A percentile compares a stretch with the other conserved stretches of the same genome.
These are phyloP conservation scores for Medicago arabica DNA, from an alignment of 306 rosid species.

Conservation along the genomic window DNA sequence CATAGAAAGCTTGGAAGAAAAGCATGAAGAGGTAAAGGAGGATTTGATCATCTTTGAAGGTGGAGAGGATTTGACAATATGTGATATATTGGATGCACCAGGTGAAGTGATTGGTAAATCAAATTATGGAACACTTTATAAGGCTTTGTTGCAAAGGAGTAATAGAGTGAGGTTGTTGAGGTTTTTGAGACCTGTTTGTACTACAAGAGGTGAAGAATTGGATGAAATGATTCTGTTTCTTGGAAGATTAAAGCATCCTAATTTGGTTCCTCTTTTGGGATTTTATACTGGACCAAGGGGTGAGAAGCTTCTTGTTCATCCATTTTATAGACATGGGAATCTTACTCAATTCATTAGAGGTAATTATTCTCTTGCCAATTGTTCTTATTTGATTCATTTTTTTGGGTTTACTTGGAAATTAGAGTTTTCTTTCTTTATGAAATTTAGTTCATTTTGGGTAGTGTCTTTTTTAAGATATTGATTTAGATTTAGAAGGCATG, in stretches of 20 bases:
- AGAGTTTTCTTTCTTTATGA: slow-evolving; percentile 20
- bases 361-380: slow-evolving; percentile 37
- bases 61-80: slow-evolving; percentile 73
- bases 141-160: slow-evolving; percentile 79
- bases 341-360: slow-evolving; percentile 83
- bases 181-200: slow-evolving; percentile 88
- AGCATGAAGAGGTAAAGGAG: slow-evolving; percentile 54
- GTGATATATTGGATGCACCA: slow-evolving; percentile 92
- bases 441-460: slow-evolving; percentile 9
- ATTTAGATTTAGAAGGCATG: slow-evolving; percentile 14
- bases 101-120: slow-evolving; percentile 98
- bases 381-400: slow-evolving; percentile 24
- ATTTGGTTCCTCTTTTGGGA: slow-evolving; percentile 92
- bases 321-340: slow-evolving; percentile 75
- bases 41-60: slow-evolving; percentile 71
- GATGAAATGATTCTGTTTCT: slow-evolving; percentile 62
- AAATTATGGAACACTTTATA: slow-evolving; percentile 80
- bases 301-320: slow-evolving; percentile 94
- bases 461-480: slow-evolving; percentile 24
- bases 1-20: slow-evolving; percentile 59
- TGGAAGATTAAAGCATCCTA: slow-evolving; percentile 74
- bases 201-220: slow-evolving; percentile 62
- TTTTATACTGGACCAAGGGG: slow-evolving; percentile 93
- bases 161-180: slow-evolving; percentile 73
- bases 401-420: slow-evolving; percentile 23